A percentile compares a stretch with the other conserved stretches of the same genome.
phyloP scores from a whole-genome alignment of 2,329 filamentous ascomycete genomes.

The Paraphaeosphaeria minitans region DNA sequence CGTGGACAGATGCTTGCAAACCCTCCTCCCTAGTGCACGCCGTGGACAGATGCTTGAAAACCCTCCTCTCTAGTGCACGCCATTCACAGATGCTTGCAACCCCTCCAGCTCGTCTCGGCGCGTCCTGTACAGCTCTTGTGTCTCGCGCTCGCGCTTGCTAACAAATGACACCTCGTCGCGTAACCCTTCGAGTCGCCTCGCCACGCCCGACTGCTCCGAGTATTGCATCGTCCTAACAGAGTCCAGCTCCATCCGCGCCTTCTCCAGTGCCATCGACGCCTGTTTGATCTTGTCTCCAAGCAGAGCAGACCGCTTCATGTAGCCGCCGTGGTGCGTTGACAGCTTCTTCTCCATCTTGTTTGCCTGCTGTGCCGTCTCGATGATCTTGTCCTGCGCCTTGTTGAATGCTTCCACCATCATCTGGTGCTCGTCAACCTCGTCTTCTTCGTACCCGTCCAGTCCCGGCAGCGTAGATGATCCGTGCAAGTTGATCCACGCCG shows the following conservation, averaged over 20 bases:
- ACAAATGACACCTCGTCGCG: constrained; percentile 85
- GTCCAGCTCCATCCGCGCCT: constrained; percentile 72
- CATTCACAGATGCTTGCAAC: constrained; percentile 53
- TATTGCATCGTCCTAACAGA: constrained; percentile 77
- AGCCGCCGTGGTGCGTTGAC: constrained; percentile 83
- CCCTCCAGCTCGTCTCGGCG: constrained; percentile 77
- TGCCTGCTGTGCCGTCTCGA: constrained; percentile 75
- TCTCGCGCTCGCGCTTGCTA: constrained; percentile 81
- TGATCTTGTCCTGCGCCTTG: constrained; percentile 73
- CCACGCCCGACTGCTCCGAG: constrained; percentile 78
- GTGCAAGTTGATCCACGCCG: constrained; percentile 58
- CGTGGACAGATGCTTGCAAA: constrained; percentile 53
- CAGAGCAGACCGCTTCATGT: constrained; percentile 82
- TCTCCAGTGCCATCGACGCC: constrained; percentile 74
- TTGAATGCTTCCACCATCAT: constrained; percentile 76
- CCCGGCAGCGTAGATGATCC: constrained; percentile 67
- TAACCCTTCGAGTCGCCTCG: constrained; percentile 72
- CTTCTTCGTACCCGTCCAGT: constrained; percentile 77
- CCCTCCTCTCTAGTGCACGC: constrained; percentile 35
- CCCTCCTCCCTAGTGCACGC: constrained; percentile 57
- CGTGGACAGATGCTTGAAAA: constrained; percentile 40
- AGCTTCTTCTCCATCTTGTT: constrained; percentile 95
- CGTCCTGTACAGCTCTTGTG: constrained; percentile 81
- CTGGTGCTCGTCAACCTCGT: constrained; percentile 71
- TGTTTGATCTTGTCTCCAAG: constrained; percentile 79